phyloP scores from a whole-genome alignment of 2,329 filamentous ascomycete genomes.

The Paraconiothyrium sp. region DNA sequence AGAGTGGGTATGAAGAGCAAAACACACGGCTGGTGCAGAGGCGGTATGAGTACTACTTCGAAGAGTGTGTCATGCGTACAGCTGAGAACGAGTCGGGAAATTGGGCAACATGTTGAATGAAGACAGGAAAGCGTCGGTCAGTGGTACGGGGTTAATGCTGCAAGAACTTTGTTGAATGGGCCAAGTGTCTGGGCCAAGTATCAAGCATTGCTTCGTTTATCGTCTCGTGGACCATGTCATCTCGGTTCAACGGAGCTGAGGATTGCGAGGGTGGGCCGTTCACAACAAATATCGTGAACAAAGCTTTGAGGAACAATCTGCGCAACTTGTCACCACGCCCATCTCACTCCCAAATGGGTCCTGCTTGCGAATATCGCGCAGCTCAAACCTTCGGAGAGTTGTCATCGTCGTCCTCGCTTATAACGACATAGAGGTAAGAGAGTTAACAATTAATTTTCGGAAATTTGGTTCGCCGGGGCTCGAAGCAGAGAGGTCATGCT shows the following conservation, averaged over 20 bases:
- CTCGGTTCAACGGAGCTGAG: background rate
- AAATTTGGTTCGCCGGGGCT: no score
- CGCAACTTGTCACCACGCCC: background rate
- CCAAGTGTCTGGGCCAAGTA: no score
- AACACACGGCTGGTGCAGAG: conserved; percentile 1
- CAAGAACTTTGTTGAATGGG: background rate
- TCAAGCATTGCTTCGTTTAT: background rate
- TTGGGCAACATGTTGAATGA: background rate
- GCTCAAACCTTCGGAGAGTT: no score
- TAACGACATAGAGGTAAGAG: no score
- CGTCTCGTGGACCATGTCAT: background rate
- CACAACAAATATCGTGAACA: background rate
- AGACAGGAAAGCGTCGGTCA: background rate
- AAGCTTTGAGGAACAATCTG: background rate
- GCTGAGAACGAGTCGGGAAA: conserved; percentile 4
- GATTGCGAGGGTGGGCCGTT: background rate
- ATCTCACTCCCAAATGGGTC: background rate
- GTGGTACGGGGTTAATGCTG: background rate
- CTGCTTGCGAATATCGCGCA: no score
- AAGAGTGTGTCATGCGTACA: background rate
- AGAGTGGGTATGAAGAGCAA: background rate
- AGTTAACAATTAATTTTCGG: no score
- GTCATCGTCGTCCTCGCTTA: no score
- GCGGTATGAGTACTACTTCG: background rate
- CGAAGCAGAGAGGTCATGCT: no score